These are phyloP conservation scores for Candida ortonii DNA, from an alignment of 805 yeast genomes.

Conservation along the genomic window DNA sequence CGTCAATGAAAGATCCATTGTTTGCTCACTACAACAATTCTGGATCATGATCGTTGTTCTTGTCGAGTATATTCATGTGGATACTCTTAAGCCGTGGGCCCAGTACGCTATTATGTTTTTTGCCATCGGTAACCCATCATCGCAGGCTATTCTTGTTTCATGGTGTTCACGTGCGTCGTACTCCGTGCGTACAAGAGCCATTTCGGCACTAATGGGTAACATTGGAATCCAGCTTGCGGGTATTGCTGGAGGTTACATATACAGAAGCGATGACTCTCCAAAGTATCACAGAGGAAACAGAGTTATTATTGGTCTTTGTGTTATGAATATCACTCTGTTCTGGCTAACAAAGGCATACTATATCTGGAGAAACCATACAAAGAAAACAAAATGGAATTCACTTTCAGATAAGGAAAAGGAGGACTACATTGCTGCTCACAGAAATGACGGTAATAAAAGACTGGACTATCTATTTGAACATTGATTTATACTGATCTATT, in stretches of 20 bases:
- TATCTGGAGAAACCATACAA: slow-evolving; percentile 46
- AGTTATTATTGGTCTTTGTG: slow-evolving; percentile 35
- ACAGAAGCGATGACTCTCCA: slow-evolving; percentile 55
- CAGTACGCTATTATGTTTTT: slow-evolving; percentile 16
- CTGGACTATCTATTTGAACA: slow-evolving; percentile 37
- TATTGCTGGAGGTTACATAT: slow-evolving; percentile 50
- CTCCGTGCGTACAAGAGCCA: slow-evolving; percentile 57
- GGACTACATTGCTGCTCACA: slow-evolving; percentile 34
- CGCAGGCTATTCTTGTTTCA: slow-evolving; percentile 47
- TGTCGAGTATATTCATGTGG: slow-evolving; percentile 11
- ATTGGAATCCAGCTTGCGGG: slow-evolving; percentile 53
- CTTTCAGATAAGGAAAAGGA: slow-evolving; percentile 45
- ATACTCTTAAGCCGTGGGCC: slow-evolving; percentile 9
- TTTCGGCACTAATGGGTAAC: slow-evolving; percentile 57
- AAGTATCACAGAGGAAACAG: slow-evolving; percentile 52
- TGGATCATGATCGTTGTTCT: slow-evolving; percentile 16
- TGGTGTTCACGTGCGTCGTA: slow-evolving; percentile 63
- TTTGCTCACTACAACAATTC: slow-evolving; percentile 12
- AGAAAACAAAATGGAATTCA: slow-evolving; percentile 52
- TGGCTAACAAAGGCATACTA: slow-evolving; percentile 35
- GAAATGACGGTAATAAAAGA: slow-evolving; percentile 53
- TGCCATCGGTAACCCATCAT: slow-evolving; percentile 39
- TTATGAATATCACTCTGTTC: slow-evolving; percentile 30
- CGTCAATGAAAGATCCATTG: slow-evolving; percentile 25
- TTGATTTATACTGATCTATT: no score